Conservation (phyloP, 139 green algal genomes). For the Ostreobium quekettii region DNA sequence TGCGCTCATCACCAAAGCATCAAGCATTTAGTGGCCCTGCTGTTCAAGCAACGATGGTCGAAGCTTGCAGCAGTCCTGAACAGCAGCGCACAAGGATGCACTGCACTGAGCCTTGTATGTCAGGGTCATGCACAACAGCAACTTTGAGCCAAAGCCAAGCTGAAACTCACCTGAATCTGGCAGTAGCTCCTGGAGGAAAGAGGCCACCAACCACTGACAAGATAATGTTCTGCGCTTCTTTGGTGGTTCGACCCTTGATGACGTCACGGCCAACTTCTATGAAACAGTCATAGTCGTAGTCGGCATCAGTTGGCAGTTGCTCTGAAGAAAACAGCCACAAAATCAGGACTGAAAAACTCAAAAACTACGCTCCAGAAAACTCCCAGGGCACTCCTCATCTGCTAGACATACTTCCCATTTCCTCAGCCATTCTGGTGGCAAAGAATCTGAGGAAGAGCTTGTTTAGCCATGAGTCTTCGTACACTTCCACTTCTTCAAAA, state of each 20-base stretch:
- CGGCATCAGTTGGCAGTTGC: background rate
- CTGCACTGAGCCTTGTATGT: background rate
- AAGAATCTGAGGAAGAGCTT: background rate
- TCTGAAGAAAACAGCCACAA: slow-evolving; percentile 15
- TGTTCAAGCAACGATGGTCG: background rate
- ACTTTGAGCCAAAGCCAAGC: background rate
- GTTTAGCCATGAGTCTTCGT: background rate
- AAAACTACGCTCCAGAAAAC: background rate
- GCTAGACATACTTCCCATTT: background rate
- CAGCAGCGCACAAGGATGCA: background rate
- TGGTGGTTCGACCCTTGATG: background rate
- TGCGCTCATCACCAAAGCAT: background rate
- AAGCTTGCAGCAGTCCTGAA: background rate
- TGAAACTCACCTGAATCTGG: slow-evolving; percentile 2
- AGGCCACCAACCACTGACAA: background rate
- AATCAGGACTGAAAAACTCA: background rate
- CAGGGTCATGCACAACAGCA: background rate
- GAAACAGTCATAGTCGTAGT: slow-evolving; percentile 14
- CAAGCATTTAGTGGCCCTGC: background rate
- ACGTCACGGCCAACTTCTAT: slow-evolving; percentile 15
- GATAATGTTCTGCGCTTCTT: slow-evolving; percentile 7
- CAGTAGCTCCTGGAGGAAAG: slow-evolving; percentile 5
- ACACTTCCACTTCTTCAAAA: background rate
- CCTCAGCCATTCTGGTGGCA: background rate
- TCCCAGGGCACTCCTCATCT: background rate